Percentiles rank a stretch among this genome's conserved stretches.
Conservation (phyloP, 495 filamentous ascomycete genomes). For the Xylaria bambusicola region DNA sequence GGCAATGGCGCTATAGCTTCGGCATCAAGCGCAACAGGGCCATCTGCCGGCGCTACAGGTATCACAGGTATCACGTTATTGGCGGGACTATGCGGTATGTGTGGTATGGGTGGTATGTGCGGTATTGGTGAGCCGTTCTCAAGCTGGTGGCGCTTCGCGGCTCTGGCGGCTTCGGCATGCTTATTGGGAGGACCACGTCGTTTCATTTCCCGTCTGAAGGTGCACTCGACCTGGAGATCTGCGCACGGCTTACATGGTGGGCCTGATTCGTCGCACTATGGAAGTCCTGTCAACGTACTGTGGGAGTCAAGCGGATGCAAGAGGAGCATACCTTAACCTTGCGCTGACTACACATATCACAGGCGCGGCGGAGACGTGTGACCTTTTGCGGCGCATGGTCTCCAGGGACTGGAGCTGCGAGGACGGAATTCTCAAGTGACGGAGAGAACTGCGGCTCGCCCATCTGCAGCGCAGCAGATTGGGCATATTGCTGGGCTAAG, state of each 20-base stretch:
- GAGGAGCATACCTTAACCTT: slow-evolving; percentile 73
- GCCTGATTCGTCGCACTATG: slow-evolving; percentile 75
- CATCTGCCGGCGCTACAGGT: slow-evolving; percentile 33
- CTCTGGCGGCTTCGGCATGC: slow-evolving; percentile 72
- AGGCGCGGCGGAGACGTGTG: slow-evolving; percentile 72
- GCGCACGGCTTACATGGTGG: slow-evolving; percentile 80
- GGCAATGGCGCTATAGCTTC: slow-evolving; percentile 75
- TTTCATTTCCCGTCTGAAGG: slow-evolving; percentile 74
- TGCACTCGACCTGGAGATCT: slow-evolving; percentile 80
- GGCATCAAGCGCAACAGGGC: slow-evolving; percentile 49
- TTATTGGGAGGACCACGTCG: slow-evolving; percentile 83
- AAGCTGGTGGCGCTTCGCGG: slow-evolving; percentile 52
- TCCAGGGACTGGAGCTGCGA: slow-evolving; percentile 1
- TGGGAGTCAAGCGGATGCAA: neutral
- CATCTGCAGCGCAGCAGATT: slow-evolving; percentile 32
- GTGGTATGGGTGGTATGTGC: slow-evolving; percentile 52
- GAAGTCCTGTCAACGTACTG: slow-evolving; percentile 18
- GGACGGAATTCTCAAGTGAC: slow-evolving; percentile 6
- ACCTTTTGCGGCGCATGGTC: slow-evolving; percentile 29
- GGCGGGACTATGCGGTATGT: no score
- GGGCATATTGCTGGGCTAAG: slow-evolving; percentile 33
- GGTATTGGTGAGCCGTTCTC: slow-evolving; percentile 44
- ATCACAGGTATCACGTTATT: slow-evolving; percentile 35
- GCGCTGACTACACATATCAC: slow-evolving; percentile 80
- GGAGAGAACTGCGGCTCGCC: slow-evolving; percentile 22